These are phyloP conservation scores for Calocybe gambosa DNA, from an alignment of 1,284 basidiomycete species.

Conservation along the genomic window DNA sequence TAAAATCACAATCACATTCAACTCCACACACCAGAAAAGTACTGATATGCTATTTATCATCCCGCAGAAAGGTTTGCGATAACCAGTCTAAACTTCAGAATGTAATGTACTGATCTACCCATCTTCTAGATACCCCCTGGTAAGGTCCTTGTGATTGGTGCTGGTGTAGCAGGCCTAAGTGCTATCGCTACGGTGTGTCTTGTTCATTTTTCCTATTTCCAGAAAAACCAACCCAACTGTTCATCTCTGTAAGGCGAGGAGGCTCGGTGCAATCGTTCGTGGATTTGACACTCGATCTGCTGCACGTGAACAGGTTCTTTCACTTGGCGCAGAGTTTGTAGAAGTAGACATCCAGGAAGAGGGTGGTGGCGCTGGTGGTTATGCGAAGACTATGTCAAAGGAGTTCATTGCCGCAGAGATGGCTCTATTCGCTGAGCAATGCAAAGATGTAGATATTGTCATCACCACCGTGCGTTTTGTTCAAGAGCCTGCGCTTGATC, in stretches of 20 bases:
- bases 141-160: constrained; percentile 81
- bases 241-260: constrained; percentile 49
- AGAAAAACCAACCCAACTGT: background rate
- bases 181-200: constrained; percentile 70
- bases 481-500: background rate
- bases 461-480: constrained; percentile 62
- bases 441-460: constrained; percentile 81
- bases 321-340: constrained; percentile 80
- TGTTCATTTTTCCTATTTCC: background rate
- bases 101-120: constrained; percentile 1
- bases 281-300: constrained; percentile 81
- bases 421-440: constrained; percentile 81
- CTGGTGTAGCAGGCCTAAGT: constrained; percentile 80
- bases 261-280: constrained; percentile 80
- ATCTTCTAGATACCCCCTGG: constrained; percentile 67
- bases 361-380: constrained; percentile 73
- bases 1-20: constrained; percentile 22
- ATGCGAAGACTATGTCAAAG: constrained; percentile 88
- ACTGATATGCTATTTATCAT: background rate
- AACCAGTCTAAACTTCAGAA: background rate
- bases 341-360: constrained; percentile 76
- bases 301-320: constrained; percentile 81
- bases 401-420: constrained; percentile 86
- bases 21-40: background rate
- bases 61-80: constrained; percentile 14